Percentiles rank a stretch among this genome's conserved stretches.
phyloP scores from a whole-genome alignment of 306 rosid species.

The Malus sieversii region DNA sequence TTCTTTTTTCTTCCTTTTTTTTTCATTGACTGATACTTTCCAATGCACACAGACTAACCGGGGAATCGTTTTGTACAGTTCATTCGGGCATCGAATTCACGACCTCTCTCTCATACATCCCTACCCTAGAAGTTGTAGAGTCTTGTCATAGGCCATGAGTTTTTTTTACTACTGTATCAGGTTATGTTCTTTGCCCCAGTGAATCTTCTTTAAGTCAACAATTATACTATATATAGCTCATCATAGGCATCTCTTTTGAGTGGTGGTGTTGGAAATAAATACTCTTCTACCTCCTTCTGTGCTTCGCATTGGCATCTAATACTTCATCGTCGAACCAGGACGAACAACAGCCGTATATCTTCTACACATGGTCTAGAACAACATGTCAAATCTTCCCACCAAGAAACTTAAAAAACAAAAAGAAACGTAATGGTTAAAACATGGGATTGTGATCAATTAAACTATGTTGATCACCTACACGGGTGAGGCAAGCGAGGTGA shows the following conservation, averaged over 20 bases:
- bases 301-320: constrained; percentile 38
- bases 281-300: constrained; percentile 9
- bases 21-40: constrained; percentile 38
- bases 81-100: constrained; percentile 15
- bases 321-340: constrained; percentile 19
- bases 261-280: constrained; percentile 25
- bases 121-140: neutral
- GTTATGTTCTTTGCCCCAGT: neutral
- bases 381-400: constrained; percentile 36
- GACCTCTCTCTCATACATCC: neutral
- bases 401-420: neutral
- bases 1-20: constrained; percentile 26
- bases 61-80: constrained; percentile 24
- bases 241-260: constrained; percentile 30
- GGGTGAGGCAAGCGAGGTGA: neutral
- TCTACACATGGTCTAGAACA: constrained; percentile 29
- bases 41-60: constrained; percentile 16
- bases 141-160: constrained; percentile 33
- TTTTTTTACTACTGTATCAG: constrained; percentile 12
- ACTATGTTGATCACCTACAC: neutral
- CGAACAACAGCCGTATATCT: constrained; percentile 1
- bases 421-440: neutral
- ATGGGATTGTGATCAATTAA: neutral
- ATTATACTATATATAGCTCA: neutral
- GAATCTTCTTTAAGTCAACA: neutral